Evolutionary conservation across 345 rosid genomes (phyloP).

Genomic region (Eucalyptus tenuipes): DNA sequence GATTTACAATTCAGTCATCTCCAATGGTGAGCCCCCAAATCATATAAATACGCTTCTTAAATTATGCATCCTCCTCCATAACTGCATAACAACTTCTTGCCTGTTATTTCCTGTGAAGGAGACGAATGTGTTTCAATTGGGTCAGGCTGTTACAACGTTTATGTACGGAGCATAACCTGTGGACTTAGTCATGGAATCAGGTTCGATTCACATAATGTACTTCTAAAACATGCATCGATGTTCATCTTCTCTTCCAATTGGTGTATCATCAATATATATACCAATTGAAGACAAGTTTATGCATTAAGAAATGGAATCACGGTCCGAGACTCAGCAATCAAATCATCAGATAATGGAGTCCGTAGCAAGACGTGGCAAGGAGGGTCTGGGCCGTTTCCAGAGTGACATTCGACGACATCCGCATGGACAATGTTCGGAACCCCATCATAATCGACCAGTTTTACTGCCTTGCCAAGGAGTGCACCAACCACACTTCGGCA

Average conservation of each 20-base stretch:
- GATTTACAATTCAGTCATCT: conserved; percentile 62
- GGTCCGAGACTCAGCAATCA: conserved; percentile 63
- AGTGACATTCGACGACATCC: conserved; percentile 63
- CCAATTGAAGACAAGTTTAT: no score
- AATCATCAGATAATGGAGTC: conserved; percentile 55
- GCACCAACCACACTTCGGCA: conserved; percentile 68
- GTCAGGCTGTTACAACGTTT: conserved; percentile 67
- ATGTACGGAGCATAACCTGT: conserved; percentile 71
- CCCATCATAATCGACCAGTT: conserved; percentile 82
- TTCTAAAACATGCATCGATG: neutral
- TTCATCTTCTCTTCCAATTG: neutral
- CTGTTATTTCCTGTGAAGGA: conserved; percentile 23
- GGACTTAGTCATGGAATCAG: conserved; percentile 96
- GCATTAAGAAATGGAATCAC: conserved; percentile 5
- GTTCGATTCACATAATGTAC: conserved; percentile 5
- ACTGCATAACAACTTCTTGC: neutral
- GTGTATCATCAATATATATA: neutral
- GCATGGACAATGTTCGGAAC: conserved; percentile 65
- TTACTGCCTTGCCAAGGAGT: conserved; percentile 59
- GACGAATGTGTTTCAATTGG: conserved; percentile 91
- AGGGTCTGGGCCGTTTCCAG: conserved; percentile 63
- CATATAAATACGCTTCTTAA: neutral
- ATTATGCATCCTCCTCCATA: neutral
- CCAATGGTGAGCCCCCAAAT: conserved; percentile 37
- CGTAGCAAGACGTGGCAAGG: conserved; percentile 98